Percentiles rank a stretch among this genome's conserved stretches.
These are phyloP conservation scores for Pholiota molesta DNA, from an alignment of 768 basidiomycete genomes.

Conservation along the genomic window DNA sequence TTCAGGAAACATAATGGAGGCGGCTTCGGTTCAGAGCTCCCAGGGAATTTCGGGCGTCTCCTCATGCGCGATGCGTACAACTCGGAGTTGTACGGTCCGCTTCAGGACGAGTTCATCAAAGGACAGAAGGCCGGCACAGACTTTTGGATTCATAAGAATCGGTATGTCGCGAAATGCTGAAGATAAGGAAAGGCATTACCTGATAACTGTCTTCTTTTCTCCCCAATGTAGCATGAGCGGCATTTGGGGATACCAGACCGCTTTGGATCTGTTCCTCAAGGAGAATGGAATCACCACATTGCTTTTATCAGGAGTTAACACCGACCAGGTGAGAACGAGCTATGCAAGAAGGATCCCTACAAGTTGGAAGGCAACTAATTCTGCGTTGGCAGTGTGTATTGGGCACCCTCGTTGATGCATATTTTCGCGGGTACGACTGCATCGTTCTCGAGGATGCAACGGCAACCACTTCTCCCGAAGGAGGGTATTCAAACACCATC, in stretches of 20 bases:
- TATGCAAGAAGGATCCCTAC: background rate
- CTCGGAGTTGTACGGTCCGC: constrained; percentile 63
- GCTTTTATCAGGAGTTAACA: constrained; percentile 67
- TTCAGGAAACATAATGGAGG: constrained; percentile 51
- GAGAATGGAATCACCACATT: constrained; percentile 66
- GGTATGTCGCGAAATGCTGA: constrained; percentile 33
- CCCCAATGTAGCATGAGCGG: constrained; percentile 57
- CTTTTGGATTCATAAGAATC: constrained; percentile 75
- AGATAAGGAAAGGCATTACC: background rate
- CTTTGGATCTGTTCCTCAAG: constrained; percentile 62
- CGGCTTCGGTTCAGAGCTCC: constrained; percentile 58
- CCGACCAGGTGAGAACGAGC: constrained; percentile 55
- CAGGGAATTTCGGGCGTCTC: constrained; percentile 55
- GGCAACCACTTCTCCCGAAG: constrained; percentile 64
- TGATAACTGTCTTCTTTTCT: background rate
- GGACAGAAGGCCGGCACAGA: constrained; percentile 60
- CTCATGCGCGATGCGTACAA: constrained; percentile 63
- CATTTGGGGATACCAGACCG: constrained; percentile 66
- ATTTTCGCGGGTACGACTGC: constrained; percentile 67
- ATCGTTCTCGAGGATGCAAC: constrained; percentile 58
- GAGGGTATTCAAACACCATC: constrained; percentile 59
- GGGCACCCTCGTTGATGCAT: constrained; percentile 65
- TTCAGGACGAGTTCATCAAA: constrained; percentile 56
- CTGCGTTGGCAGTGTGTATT: constrained; percentile 52
- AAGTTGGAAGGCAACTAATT: constrained; percentile 4